Base-by-base conservation (phyloP, 192 early-diverging fungal genomes). In the Mortierella alpina region DNA sequence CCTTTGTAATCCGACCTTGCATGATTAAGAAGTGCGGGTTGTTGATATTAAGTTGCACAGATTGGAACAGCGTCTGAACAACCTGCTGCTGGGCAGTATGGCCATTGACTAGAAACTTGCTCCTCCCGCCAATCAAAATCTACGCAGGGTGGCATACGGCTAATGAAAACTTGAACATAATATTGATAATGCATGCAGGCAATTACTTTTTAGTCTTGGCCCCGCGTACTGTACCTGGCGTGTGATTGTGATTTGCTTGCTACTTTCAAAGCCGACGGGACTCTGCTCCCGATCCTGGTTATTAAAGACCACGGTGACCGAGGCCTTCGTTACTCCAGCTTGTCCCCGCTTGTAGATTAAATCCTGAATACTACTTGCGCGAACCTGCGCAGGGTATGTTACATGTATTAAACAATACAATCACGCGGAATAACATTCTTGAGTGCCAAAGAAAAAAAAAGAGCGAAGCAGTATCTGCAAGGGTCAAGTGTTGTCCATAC, bases 11-110 rank as follows among this genome's bases (percentile, higher is more conserved):
- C 58, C 91, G 85, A 47, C 97, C 98, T 86, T 99, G 98, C 97
- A 98, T 98, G 68, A 99, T 99, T 61, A 99, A 80, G 82, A 99
- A 99, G 82, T 99, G 96, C 15, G 98, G 98, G 75, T 99, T 98
- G 87, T 99, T 97, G 85, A 99, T 95, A 83, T 97, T 99, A 41
- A 99, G 93, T 79, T 96, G 95, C 6, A 99, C 97, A 14, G 97
- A 98, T 70, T 99, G 97, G 55, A 99, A 96, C 63, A 99, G 82
- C 70, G 91, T 96, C 59, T 91, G 90, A 2, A 99, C 96, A 17
- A 91, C 91, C 66, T 97, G 92, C 70, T 97, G 94, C 56, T 94
- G 94, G 48, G 94, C 91, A 58, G 90, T 92, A 71, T 95, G 93
- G 39, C 96, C 96, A 86, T 99, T 99, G 68, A 99, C 92, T 72